Evolutionary conservation across 257 asterid genomes (phyloP), one percentile per base, ranked within the genome.

Genomic region (Solanum pennellii): DNA sequence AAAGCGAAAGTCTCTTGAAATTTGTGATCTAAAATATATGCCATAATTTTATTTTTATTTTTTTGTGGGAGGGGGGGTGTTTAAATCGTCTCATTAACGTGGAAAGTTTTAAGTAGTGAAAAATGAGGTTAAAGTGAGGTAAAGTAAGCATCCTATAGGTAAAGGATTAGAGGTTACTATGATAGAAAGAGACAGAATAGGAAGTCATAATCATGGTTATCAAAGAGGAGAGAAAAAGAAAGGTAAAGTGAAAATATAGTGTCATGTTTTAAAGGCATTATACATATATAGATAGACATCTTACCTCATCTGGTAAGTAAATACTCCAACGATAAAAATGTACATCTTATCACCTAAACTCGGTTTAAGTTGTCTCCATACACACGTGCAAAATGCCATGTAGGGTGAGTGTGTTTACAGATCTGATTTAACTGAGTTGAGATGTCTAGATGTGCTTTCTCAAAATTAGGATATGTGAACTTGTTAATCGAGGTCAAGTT

Each of bases 81-180:
- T 16, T 52, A 52, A 52, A 60, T 21, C 7, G 27, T 60, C 1
- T 1, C 66, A 59, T 59, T 18, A 59, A 59, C 6, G 66, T 59
- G 25, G 66, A 59, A 59, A 59, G n/a, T 59, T 59, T 59, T 18
- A 3, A 59, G 92, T 91, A 45, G 91, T 91, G 0, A 95, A 92
- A 37, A 90, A 87, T 21, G 88, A 87, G 82, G 84, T 88, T 41
- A 85, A 83, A 62, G 94, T 93, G 62, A 87, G 92, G 86, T 93
- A 93, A 18, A 88, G 89, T 88, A 93, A 87, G 84, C 92, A 93
- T 87, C 92, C 92, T 37, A 92, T 91, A 71, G 96, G 98, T 27
- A 82, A 88, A 69, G 94, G 98, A 2, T 93, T 93, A 94, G 95
- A 93, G 93, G 35, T 33, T 33, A 33, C 35, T 3, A 33, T 33